A percentile compares a stretch with the other conserved stretches of the same genome.
Conservation (phyloP, 2,329 filamentous ascomycete species). For the Beauveria medogensis region DNA sequence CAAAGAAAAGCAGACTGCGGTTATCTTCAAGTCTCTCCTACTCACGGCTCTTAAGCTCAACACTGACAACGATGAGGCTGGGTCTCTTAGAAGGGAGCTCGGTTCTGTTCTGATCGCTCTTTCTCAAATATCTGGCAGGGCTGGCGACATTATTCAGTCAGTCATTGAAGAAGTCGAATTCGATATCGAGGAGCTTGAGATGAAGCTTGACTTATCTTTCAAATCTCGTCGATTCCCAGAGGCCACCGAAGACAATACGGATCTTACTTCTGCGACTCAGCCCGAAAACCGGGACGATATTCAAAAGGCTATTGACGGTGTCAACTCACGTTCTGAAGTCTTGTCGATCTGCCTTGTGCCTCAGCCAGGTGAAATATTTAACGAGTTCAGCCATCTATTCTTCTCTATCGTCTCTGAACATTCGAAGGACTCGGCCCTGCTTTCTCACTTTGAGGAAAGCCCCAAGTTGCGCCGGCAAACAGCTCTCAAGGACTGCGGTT, state of each 20-base stretch:
- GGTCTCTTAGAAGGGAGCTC: slow-evolving; percentile 53
- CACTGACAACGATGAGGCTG: slow-evolving; percentile 44
- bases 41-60: slow-evolving; percentile 50
- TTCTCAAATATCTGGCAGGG: slow-evolving; percentile 48
- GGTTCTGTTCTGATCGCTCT: slow-evolving; percentile 60
- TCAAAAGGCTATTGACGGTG: slow-evolving; percentile 29
- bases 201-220: slow-evolving; percentile 64
- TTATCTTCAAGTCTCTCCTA: slow-evolving; percentile 58
- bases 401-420: slow-evolving; percentile 42
- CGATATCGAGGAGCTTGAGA: slow-evolving; percentile 67
- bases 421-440: slow-evolving; percentile 28
- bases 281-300: slow-evolving; percentile 29
- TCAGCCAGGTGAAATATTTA: slow-evolving; percentile 44
- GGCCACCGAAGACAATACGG: slow-evolving; percentile 38
- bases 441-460: slow-evolving; percentile 44
- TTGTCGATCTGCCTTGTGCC: slow-evolving; percentile 46
- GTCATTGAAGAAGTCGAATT: slow-evolving; percentile 59
- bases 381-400: slow-evolving; percentile 52
- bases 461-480: slow-evolving; percentile 45
- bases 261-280: slow-evolving; percentile 19
- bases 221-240: slow-evolving; percentile 47
- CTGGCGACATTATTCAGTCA: slow-evolving; percentile 57
- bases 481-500: slow-evolving; percentile 55
- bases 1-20: slow-evolving; percentile 53
- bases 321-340: slow-evolving; percentile 27